Conservation (phyloP, 2,329 filamentous ascomycete species). For the Xylariaceae sp. region DNA sequence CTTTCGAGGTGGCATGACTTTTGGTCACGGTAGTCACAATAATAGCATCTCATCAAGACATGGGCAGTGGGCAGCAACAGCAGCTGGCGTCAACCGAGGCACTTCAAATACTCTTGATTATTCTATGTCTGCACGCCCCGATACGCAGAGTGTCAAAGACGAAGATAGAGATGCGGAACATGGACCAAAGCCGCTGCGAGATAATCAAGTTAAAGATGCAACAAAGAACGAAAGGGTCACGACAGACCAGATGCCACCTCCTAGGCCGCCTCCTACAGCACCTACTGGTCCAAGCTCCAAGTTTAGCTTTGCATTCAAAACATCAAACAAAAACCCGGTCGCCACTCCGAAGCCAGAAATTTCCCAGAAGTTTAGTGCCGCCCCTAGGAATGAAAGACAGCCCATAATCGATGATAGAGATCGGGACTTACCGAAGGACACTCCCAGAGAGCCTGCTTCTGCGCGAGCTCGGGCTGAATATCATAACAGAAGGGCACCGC, state of each 20-base stretch:
- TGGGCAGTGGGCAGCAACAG: constrained; percentile 45
- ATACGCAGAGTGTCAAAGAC: constrained; percentile 26
- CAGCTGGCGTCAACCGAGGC: constrained; percentile 21
- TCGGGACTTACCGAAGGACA: constrained; percentile 32
- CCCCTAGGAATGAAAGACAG: constrained; percentile 45
- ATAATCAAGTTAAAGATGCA: constrained; percentile 61
- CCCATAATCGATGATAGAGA: constrained; percentile 37
- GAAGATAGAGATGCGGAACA: constrained; percentile 54
- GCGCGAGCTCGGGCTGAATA: constrained; percentile 31
- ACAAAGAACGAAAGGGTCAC: constrained; percentile 43
- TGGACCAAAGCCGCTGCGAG: constrained; percentile 60
- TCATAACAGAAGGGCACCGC: constrained; percentile 27
- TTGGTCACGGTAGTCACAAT: constrained; percentile 49
- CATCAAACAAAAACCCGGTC: constrained; percentile 56
- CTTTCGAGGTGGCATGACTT: constrained; percentile 55
- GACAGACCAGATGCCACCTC: constrained; percentile 51
- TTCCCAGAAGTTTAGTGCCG: constrained; percentile 64
- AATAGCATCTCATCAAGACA: constrained; percentile 61
- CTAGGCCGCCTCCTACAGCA: constrained; percentile 45
- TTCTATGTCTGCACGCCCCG: constrained; percentile 29
- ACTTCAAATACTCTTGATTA: constrained; percentile 31
- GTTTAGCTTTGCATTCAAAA: constrained; percentile 92
- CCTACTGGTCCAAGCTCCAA: constrained; percentile 58
- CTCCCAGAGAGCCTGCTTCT: constrained; percentile 33
- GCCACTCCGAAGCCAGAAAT: constrained; percentile 61